Percentiles rank a stretch among this genome's conserved stretches.
These are phyloP conservation scores for Amaranthus tricolor DNA, from an alignment of 179 eudicot species.

Conservation along the genomic window DNA sequence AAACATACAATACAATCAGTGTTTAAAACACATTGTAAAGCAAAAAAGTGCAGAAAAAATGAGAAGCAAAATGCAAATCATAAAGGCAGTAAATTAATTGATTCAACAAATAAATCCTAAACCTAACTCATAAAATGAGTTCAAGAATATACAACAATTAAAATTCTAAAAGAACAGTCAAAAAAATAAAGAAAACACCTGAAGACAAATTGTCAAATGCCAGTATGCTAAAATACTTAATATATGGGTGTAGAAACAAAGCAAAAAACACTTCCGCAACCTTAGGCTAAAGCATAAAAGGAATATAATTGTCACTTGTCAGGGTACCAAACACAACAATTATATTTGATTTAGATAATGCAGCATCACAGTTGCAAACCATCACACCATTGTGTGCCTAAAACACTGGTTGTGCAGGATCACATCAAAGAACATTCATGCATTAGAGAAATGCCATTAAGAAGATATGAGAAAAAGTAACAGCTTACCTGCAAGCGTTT, in stretches of 20 bases:
- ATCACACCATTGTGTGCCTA: not conserved
- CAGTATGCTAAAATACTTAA: constrained; percentile 4
- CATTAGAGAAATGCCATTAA: not conserved
- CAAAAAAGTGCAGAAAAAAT: not conserved
- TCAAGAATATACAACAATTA: not conserved
- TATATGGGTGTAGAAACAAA: not conserved
- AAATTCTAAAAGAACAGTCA: not conserved
- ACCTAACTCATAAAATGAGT: not conserved
- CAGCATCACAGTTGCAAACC: constrained; percentile 10
- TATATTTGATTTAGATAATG: not conserved
- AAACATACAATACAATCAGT: not conserved
- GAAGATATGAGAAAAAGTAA: not conserved
- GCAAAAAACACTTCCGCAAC: not conserved
- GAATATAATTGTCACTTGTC: not conserved
- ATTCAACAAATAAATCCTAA: not conserved
- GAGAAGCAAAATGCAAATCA: not conserved
- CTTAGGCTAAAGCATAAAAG: not conserved
- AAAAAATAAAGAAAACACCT: not conserved
- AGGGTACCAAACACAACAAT: constrained; percentile 8
- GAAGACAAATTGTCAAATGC: not conserved
- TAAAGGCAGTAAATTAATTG: not conserved
- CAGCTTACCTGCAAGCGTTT: constrained; percentile 78
- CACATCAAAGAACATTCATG: not conserved
- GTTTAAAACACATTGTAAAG: not conserved
- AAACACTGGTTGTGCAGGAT: not conserved